These are phyloP conservation scores for Metrosideros polymorpha DNA, from an alignment of 441 rosid genomes.

Conservation along the genomic window DNA sequence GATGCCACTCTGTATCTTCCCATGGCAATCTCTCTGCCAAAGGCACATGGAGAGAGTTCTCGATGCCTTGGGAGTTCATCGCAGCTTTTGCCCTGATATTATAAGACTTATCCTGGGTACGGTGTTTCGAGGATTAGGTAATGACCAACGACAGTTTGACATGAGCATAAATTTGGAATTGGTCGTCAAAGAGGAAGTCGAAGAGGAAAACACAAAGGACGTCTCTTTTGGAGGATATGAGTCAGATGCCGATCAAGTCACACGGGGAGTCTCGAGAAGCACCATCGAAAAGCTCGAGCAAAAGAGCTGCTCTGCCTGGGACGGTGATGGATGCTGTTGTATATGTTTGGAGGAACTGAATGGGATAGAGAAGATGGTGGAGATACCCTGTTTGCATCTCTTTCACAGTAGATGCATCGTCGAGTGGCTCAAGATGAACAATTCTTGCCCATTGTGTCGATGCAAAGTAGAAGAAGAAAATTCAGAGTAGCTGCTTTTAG, in stretches of 20 bases:
- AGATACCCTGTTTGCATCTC: fast-evolving
- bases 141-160: neutral
- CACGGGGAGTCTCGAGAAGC: fast-evolving
- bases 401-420: neutral
- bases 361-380: neutral
- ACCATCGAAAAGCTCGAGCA: neutral
- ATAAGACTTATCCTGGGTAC: neutral
- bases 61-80: neutral
- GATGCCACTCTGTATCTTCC: neutral
- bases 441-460: fast-evolving
- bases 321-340: neutral
- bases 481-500: neutral
- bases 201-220: neutral
- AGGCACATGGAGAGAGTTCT: neutral
- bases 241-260: fast-evolving
- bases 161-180: neutral
- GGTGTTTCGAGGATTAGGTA: neutral
- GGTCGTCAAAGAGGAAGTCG: neutral
- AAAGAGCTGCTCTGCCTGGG: neutral
- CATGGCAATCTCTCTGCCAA: neutral
- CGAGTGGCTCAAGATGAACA: neutral
- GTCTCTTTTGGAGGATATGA: neutral
- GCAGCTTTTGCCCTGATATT: neutral
- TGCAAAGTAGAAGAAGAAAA: neutral
- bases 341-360: neutral